These are phyloP conservation scores for Barnettozyma salicaria DNA, from an alignment of 805 yeast genomes.

Conservation along the genomic window DNA sequence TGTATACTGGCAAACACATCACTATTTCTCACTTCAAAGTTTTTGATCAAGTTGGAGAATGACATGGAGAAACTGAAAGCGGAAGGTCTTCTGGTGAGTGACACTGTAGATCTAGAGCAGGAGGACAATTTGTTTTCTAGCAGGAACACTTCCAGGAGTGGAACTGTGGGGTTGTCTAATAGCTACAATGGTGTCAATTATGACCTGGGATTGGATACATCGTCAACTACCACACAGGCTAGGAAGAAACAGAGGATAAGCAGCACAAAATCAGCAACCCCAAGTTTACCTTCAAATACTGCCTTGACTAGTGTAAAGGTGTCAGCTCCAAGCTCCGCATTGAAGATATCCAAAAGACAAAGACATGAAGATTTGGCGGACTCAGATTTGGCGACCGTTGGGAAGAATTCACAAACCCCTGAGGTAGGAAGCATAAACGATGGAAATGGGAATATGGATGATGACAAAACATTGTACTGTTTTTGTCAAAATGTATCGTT, in stretches of 20 bases:
- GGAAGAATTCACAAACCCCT: conserved; percentile 6
- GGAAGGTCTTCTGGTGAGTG: conserved; percentile 68
- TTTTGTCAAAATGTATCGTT: conserved; percentile 90
- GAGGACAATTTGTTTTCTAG: conserved; percentile 33
- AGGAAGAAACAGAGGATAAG: conserved; percentile 3
- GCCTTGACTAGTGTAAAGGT: conserved; percentile 8
- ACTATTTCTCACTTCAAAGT: conserved; percentile 68
- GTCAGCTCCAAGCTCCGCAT: conserved; percentile 11
- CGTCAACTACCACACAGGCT: neutral
- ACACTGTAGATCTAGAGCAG: conserved; percentile 30
- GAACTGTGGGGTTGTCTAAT: conserved; percentile 15
- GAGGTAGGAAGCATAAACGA: conserved; percentile 7
- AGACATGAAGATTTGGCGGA: conserved; percentile 17
- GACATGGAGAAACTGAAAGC: conserved; percentile 71
- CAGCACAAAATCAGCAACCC: neutral
- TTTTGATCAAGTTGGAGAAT: conserved; percentile 62
- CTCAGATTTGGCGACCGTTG: conserved; percentile 13
- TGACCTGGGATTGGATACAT: neutral
- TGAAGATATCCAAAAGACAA: conserved; percentile 20
- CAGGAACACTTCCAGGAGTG: conserved; percentile 27
- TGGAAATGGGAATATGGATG: conserved; percentile 39
- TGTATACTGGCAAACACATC: conserved; percentile 78
- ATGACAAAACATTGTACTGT: conserved; percentile 72
- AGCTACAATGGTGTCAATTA: conserved; percentile 1
- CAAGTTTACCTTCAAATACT: conserved; percentile 6